Conservation (phyloP, 202 grass and related monocot genomes). For the Elaeis oleifera region DNA sequence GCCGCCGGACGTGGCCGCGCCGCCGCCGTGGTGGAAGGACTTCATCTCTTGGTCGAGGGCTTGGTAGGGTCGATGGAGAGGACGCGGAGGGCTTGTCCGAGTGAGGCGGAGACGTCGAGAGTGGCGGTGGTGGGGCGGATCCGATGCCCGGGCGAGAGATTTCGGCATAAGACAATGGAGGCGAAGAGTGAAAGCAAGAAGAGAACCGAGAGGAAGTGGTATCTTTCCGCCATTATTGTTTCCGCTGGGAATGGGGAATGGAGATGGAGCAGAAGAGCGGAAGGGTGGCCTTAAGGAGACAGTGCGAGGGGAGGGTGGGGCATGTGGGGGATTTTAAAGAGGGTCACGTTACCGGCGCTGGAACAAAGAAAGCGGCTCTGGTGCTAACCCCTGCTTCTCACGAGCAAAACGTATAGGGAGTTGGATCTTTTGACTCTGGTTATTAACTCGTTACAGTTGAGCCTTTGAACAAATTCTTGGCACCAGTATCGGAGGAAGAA, state of each 20-base stretch:
- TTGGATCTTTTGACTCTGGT: no score
- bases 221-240: conserved; percentile 30
- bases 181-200: not conserved
- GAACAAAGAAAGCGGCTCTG: no score
- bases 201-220: conserved; percentile 14
- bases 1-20: not conserved
- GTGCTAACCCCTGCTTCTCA: no score
- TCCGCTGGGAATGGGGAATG: not conserved
- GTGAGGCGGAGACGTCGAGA: conserved; percentile 47
- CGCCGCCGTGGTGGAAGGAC: not conserved
- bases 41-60: conserved; percentile 21
- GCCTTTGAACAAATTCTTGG: no score
- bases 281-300: conserved; percentile 1
- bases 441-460: no score
- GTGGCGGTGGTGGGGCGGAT: conserved; percentile 24
- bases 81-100: conserved; percentile 37
- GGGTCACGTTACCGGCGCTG: no score
- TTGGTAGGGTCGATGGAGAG: conserved; percentile 25
- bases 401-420: no score
- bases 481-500: no score
- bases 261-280: not conserved
- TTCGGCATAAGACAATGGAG: conserved; percentile 15
- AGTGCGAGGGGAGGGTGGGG: not conserved
- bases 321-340: conserved; percentile 14
- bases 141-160: not conserved